phyloP scores from a whole-genome alignment of 139 green algal species.

The Medakamo hakoo region DNA sequence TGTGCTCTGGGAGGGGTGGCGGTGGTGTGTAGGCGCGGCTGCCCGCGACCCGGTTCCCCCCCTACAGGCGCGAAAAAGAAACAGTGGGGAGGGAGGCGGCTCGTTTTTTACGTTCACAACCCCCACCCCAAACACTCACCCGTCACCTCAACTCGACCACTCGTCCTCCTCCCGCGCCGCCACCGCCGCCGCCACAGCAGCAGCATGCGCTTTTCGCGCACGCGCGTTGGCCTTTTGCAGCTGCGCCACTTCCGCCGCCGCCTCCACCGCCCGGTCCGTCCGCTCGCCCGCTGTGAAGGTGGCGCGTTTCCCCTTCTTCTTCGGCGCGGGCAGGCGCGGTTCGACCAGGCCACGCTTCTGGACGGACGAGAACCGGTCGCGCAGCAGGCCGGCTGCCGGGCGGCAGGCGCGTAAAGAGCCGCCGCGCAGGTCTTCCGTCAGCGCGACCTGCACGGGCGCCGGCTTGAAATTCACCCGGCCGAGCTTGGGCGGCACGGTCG shows the following conservation, averaged over 20 bases:
- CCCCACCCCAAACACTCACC: no score
- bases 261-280: slow-evolving; percentile 14
- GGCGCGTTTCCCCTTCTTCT: slow-evolving; percentile 15
- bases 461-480: slow-evolving; percentile 45
- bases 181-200: no score
- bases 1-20: no score
- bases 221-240: slow-evolving; percentile 1
- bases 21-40: no score
- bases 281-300: slow-evolving; percentile 4
- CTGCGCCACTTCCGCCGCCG: slow-evolving; percentile 21
- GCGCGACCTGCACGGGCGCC: slow-evolving; percentile 47
- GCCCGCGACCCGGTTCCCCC: no score
- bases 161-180: no score
- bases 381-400: slow-evolving; percentile 17
- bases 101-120: no score
- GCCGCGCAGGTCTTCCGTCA: slow-evolving; percentile 44
- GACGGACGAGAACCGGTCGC: slow-evolving; percentile 57
- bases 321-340: slow-evolving; percentile 31
- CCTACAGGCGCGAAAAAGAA: no score
- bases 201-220: no score
- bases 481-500: slow-evolving; percentile 41
- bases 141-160: no score
- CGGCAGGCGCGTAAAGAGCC: slow-evolving; percentile 44
- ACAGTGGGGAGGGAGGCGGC: no score
- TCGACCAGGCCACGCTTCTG: slow-evolving; percentile 64